These are phyloP conservation scores for Fusarium robinianum DNA, from an alignment of 2,329 filamentous ascomycete genomes.

Conservation along the genomic window DNA sequence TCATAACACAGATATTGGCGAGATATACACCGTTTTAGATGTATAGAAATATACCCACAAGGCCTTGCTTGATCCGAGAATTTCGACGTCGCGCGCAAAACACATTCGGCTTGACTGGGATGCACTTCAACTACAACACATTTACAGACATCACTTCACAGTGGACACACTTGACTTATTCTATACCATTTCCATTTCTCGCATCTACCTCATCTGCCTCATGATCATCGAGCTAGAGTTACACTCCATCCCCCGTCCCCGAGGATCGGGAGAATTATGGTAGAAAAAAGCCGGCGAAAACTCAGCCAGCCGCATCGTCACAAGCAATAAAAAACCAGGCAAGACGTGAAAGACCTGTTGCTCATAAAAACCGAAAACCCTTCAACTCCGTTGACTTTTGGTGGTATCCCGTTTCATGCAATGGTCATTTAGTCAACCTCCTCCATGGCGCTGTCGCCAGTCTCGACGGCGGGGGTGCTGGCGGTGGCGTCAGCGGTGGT, in stretches of 20 bases:
- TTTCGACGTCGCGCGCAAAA: too few relatives aligned
- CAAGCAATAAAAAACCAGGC: conserved; percentile 39
- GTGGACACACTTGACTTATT: conserved; percentile 14
- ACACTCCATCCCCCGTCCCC: conserved; percentile 41
- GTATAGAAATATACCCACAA: conserved; percentile 27
- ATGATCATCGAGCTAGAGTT: conserved; percentile 49
- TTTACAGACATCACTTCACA: not conserved
- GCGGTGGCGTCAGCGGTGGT: conserved; percentile 58
- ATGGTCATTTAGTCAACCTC: conserved; percentile 84
- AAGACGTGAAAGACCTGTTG: conserved; percentile 42
- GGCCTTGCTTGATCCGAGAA: conserved; percentile 9
- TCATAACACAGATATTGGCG: too few relatives aligned
- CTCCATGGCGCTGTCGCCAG: conserved; percentile 97
- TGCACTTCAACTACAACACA: not conserved
- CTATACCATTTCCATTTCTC: conserved; percentile 42
- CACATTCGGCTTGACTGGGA: not conserved
- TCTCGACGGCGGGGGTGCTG: conserved; percentile 55
- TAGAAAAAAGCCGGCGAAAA: conserved; percentile 36
- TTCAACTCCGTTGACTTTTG: conserved; percentile 52
- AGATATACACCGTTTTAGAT: not conserved
- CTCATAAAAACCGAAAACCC: conserved; percentile 41
- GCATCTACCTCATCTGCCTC: conserved; percentile 48
- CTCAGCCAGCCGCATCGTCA: conserved; percentile 29
- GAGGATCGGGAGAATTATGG: conserved; percentile 42
- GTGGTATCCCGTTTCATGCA: conserved; percentile 43